These are phyloP conservation scores for Phaffia tasmanica DNA, from an alignment of 768 basidiomycete species.

Conservation along the genomic window DNA sequence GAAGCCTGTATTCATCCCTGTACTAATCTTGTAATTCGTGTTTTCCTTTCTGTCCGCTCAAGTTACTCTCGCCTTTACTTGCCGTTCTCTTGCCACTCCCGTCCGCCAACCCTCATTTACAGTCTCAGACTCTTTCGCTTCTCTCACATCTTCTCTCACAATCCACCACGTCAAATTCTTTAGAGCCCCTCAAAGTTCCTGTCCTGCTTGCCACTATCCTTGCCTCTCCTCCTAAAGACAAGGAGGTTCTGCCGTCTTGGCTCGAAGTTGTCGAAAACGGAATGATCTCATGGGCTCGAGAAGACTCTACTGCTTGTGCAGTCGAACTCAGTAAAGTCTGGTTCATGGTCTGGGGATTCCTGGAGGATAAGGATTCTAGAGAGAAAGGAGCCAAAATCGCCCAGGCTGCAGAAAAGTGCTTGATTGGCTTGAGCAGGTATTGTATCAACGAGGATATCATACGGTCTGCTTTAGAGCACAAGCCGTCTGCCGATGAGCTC, in stretches of 20 bases:
- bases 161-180: conserved; percentile 29
- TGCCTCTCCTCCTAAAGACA: conserved; percentile 59
- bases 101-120: conserved; percentile 66
- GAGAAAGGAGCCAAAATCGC: conserved; percentile 30
- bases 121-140: conserved; percentile 74
- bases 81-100: conserved; percentile 67
- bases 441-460: conserved; percentile 63
- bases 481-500: conserved; percentile 1
- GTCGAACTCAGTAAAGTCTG: conserved; percentile 55
- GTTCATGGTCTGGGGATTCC: conserved; percentile 52
- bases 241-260: conserved; percentile 63
- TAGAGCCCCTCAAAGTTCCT: conserved; percentile 38
- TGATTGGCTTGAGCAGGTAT: conserved; percentile 45
- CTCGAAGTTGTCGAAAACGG: conserved; percentile 60
- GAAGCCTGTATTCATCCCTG: background rate
- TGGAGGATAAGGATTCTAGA: conserved; percentile 18
- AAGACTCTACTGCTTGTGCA: conserved; percentile 47
- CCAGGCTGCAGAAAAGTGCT: conserved; percentile 34
- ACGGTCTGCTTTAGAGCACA: conserved; percentile 32
- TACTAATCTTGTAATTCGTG: background rate
- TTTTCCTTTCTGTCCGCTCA: conserved; percentile 1
- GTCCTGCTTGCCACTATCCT: conserved; percentile 57
- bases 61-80: conserved; percentile 65
- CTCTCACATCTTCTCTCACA: conserved; percentile 63
- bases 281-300: conserved; percentile 53